Percentiles rank a stretch among this genome's conserved stretches.
Conservation (phyloP, 2,329 filamentous ascomycete species). For the Simplicillium sp. region DNA sequence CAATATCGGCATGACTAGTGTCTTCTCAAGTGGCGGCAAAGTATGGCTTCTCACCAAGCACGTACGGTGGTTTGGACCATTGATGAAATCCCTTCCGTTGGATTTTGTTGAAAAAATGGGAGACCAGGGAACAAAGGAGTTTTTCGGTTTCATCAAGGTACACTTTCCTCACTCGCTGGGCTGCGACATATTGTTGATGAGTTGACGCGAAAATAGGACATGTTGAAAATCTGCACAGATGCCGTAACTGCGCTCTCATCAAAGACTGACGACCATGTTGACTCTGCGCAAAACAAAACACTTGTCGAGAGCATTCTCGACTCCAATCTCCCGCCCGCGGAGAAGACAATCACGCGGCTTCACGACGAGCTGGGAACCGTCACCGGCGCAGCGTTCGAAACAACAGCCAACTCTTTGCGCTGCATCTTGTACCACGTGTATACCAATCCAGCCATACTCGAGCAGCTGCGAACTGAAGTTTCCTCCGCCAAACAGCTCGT, state of each 20-base stretch:
- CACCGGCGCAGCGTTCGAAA: constrained; percentile 24
- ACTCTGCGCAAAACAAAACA: constrained; percentile 8
- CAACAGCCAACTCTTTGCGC: constrained; percentile 19
- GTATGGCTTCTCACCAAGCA: constrained; percentile 8
- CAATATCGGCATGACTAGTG: constrained; percentile 2
- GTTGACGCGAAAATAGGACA: background rate
- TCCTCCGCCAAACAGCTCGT: background rate
- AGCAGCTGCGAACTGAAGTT: background rate
- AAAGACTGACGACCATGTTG: too few relatives aligned
- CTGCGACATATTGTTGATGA: background rate
- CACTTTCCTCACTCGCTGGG: background rate
- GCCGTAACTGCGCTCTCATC: background rate
- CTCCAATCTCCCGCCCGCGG: constrained; percentile 16
- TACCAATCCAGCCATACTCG: background rate
- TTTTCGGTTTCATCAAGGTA: background rate
- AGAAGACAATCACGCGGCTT: constrained; percentile 19
- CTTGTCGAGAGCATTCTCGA: constrained; percentile 16
- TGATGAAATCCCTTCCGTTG: background rate
- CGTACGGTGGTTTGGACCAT: background rate
- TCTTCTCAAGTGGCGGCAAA: constrained; percentile 2
- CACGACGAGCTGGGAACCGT: constrained; percentile 17
- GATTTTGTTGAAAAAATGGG: background rate
- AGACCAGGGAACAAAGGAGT: background rate
- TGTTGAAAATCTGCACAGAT: background rate
- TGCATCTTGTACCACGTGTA: constrained; percentile 16